Conservation (phyloP, 2,329 filamentous ascomycete species). For the Fusarium camptoceras region DNA sequence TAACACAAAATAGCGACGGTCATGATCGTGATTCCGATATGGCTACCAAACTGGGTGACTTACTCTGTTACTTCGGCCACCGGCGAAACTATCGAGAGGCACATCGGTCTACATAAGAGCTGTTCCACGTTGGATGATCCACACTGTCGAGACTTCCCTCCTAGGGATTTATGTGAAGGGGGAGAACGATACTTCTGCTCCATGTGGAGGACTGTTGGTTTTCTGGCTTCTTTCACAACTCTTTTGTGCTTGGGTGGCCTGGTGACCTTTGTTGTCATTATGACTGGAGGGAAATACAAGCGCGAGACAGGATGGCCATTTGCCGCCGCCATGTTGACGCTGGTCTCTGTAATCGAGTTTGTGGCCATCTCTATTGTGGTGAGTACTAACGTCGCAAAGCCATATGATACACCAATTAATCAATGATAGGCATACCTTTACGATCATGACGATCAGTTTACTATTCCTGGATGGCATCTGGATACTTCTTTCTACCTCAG, state of each 20-base stretch:
- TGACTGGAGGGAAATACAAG: constrained; percentile 82
- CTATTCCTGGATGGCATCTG: constrained; percentile 81
- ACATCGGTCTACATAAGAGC: constrained; percentile 82
- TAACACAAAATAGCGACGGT: constrained; percentile 68
- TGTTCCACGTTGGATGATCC: constrained; percentile 77
- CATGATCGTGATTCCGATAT: constrained; percentile 77
- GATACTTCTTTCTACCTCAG: constrained; percentile 83
- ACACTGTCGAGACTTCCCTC: constrained; percentile 63
- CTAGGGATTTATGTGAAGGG: constrained; percentile 51
- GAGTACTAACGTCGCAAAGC: constrained; percentile 53
- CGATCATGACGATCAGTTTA: constrained; percentile 85
- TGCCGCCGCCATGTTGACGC: constrained; percentile 71
- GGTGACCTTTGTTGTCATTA: constrained; percentile 81
- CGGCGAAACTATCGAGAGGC: constrained; percentile 63
- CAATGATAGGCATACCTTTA: constrained; percentile 78
- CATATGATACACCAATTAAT: constrained; percentile 9
- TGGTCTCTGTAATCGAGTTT: constrained; percentile 77
- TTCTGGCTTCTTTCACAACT: constrained; percentile 85
- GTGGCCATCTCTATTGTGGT: constrained; percentile 87
- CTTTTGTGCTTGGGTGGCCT: constrained; percentile 84
- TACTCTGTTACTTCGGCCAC: constrained; percentile 66
- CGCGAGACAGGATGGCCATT: constrained; percentile 87
- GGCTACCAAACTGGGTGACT: constrained; percentile 77
- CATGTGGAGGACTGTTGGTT: constrained; percentile 90
- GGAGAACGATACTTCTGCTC: constrained; percentile 82